Evolutionary conservation across 192 early-diverging fungal species (phyloP).

Genomic region (Coemansia sp.): DNA sequence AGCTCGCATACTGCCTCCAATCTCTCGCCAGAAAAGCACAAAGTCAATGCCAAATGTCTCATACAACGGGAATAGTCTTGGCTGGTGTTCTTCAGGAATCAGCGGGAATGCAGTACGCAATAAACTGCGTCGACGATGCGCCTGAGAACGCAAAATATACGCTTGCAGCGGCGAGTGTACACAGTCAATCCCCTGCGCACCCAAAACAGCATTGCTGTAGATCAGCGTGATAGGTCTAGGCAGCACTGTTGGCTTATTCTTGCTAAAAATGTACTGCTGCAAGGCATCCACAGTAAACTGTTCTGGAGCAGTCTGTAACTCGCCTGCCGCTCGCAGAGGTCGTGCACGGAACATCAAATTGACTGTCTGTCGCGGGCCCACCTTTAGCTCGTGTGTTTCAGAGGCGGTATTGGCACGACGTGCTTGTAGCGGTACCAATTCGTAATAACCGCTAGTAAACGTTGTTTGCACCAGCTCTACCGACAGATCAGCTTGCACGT

Average conservation of each 20-base stretch:
- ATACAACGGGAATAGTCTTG: constrained; percentile 77
- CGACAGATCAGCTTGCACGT: constrained; percentile 26
- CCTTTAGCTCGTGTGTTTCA: not conserved
- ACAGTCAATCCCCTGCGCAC: constrained; percentile 56
- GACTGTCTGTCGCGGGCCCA: constrained; percentile 41
- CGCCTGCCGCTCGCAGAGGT: constrained; percentile 1
- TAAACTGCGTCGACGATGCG: constrained; percentile 67
- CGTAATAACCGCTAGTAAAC: constrained; percentile 35
- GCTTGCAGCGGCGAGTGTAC: constrained; percentile 61
- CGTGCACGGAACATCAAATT: constrained; percentile 34
- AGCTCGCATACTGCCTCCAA: constrained; percentile 16
- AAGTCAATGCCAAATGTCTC: constrained; percentile 87
- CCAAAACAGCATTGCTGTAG: constrained; percentile 52
- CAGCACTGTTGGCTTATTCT: constrained; percentile 21
- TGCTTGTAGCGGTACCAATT: constrained; percentile 20
- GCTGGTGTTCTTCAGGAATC: constrained; percentile 58
- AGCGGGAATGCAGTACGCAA: constrained; percentile 66
- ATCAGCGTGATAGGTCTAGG: constrained; percentile 30
- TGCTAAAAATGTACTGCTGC: constrained; percentile 46
- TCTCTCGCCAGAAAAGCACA: constrained; percentile 70
- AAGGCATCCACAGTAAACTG: constrained; percentile 48
- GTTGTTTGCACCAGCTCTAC: constrained; percentile 49
- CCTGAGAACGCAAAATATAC: constrained; percentile 69
- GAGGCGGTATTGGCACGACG: not conserved
- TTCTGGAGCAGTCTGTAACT: constrained; percentile 33